A percentile compares a stretch with the other conserved stretches of the same genome.
These are phyloP conservation scores for Guyanaporus albipodus DNA, from an alignment of 768 basidiomycete species.

Conservation along the genomic window DNA sequence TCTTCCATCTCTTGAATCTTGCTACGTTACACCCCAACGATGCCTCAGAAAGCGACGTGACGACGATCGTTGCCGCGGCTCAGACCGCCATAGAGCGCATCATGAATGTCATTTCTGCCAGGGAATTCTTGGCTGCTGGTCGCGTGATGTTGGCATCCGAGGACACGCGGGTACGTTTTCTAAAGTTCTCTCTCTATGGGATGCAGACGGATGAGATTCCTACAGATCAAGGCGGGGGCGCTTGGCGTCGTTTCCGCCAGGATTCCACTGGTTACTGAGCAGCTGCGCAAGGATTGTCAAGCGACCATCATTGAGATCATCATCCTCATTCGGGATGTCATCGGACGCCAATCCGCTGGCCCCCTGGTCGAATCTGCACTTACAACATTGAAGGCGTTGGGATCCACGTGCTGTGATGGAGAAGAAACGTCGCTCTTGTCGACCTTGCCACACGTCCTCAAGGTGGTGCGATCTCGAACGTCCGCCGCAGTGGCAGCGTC, in stretches of 20 bases:
- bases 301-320: constrained; percentile 52
- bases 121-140: constrained; percentile 61
- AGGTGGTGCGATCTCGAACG: constrained; percentile 39
- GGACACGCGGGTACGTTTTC: constrained; percentile 44
- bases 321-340: constrained; percentile 43
- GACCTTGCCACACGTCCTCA: constrained; percentile 56
- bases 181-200: neutral
- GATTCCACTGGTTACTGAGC: constrained; percentile 54
- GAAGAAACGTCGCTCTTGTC: constrained; percentile 66
- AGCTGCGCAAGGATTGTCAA: constrained; percentile 49
- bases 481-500: constrained; percentile 43
- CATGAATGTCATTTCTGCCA: constrained; percentile 63
- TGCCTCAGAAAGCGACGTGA: constrained; percentile 34
- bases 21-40: constrained; percentile 34
- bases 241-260: constrained; percentile 68
- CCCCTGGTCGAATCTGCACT: constrained; percentile 47
- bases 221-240: constrained; percentile 61
- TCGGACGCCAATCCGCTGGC: constrained; percentile 41
- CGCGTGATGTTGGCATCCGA: constrained; percentile 52
- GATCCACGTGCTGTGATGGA: constrained; percentile 49
- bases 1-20: constrained; percentile 48
- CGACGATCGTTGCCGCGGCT: constrained; percentile 44
- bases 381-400: constrained; percentile 56
- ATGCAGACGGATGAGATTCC: neutral
- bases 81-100: constrained; percentile 49